Conservation (phyloP, 2,329 filamentous ascomycete species). For the Raffaelea deltoideospora region DNA sequence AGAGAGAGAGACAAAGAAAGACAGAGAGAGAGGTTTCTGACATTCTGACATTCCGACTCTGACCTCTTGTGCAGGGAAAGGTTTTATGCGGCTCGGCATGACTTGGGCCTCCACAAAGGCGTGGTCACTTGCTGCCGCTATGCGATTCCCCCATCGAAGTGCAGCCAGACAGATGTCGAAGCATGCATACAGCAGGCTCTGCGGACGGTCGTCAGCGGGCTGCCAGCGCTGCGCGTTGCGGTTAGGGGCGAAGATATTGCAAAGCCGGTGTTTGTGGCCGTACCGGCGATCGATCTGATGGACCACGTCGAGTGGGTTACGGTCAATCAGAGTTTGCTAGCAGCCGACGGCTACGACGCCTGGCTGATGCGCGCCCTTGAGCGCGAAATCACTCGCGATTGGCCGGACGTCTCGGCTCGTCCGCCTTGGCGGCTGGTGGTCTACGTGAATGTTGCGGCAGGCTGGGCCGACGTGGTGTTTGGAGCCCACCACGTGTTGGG, state of each 20-base stretch:
- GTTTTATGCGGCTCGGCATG: conserved; percentile 29
- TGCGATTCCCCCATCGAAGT: conserved; percentile 8
- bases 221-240: conserved; percentile 32
- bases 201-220: too few species aligned
- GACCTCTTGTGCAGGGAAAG: too few species aligned
- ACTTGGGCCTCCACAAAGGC: conserved; percentile 29
- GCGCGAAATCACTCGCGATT: conserved; percentile 24
- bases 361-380: conserved; percentile 19
- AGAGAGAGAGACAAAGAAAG: too few species aligned
- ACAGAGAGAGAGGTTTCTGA: too few species aligned
- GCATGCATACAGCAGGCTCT: too few species aligned
- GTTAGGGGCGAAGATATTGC: conserved; percentile 29
- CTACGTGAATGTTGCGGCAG: conserved; percentile 10
- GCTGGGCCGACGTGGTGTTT: conserved; percentile 27
- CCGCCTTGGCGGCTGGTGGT: conserved; percentile 34
- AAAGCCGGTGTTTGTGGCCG: conserved; percentile 25
- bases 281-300: conserved; percentile 26
- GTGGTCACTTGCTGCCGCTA: conserved; percentile 32
- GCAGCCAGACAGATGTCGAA: too few species aligned
- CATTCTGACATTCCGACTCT: too few species aligned
- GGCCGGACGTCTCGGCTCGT: conserved; percentile 20
- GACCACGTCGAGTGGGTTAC: conserved; percentile 24
- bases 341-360: conserved; percentile 14
- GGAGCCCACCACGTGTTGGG: conserved; percentile 35
- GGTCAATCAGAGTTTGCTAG: conserved; percentile 3